Evolutionary conservation across 495 filamentous ascomycete genomes (phyloP).

Genomic region (Aspergillus baeticus): DNA sequence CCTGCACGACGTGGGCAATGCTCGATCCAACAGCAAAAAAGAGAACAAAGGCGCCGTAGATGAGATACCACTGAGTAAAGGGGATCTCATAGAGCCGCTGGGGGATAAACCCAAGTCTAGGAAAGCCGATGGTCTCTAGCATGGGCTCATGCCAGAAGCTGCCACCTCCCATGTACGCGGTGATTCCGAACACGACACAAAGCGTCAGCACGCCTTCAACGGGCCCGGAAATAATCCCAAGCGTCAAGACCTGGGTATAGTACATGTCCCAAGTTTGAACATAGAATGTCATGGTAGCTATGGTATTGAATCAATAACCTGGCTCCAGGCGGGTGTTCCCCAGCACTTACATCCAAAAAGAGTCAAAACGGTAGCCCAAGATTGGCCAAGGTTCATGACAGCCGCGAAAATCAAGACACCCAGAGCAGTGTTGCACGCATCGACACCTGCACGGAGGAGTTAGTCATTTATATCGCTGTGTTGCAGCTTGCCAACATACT

Average conservation of each 20-base stretch:
- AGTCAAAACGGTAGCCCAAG: slow-evolving; percentile 81
- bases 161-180: slow-evolving; percentile 79
- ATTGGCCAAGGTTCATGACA: slow-evolving; percentile 88
- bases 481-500: slow-evolving; percentile 47
- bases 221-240: slow-evolving; percentile 90
- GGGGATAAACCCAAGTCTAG: slow-evolving; percentile 64
- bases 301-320: slow-evolving; percentile 19
- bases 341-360: slow-evolving; percentile 72
- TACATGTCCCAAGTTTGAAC: slow-evolving; percentile 99
- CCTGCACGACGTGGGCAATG: slow-evolving; percentile 77
- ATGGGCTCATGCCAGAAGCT: slow-evolving; percentile 89
- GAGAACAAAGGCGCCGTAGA: slow-evolving; percentile 82
- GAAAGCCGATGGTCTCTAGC: slow-evolving; percentile 68
- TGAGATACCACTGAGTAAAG: slow-evolving; percentile 89
- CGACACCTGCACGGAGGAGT: slow-evolving; percentile 58
- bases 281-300: slow-evolving; percentile 87
- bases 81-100: slow-evolving; percentile 68
- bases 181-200: slow-evolving; percentile 78
- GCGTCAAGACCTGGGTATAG: slow-evolving; percentile 91
- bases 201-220: slow-evolving; percentile 92
- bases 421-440: slow-evolving; percentile 93
- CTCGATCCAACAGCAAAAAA: slow-evolving; percentile 74
- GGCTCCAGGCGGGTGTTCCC: not conserved
- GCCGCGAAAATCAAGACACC: slow-evolving; percentile 89
- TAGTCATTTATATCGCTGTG: not conserved